Base-by-base conservation (phyloP, 2,329 filamentous ascomycete genomes). In the Fusarium sp. region DNA sequence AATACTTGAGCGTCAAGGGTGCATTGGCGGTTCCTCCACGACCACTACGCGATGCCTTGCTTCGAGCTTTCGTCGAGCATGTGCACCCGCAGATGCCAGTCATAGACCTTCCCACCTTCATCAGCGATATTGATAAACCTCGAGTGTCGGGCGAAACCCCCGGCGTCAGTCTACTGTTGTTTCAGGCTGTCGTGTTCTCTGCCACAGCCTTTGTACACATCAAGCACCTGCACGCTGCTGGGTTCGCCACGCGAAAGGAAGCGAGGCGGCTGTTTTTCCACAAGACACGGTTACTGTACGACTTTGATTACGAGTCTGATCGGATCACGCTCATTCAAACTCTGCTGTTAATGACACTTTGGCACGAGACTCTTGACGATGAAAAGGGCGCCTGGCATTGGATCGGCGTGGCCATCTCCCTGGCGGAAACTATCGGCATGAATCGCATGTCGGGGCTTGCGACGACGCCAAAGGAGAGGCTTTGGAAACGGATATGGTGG, bases 161-260 rank as follows among this genome's bases (percentile, higher is more conserved):
- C 31, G 31, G 31, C 31, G 83, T 64, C 12, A 56, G 42, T 7
- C 53, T 70, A 12, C 22, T 64, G 8, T 24, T 65, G 8, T 46
- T 55, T 10, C 53, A 51, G 38, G 64, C 58, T 24, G 51, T 62
- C 22, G 51, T 57, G 51, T 65, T 65, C 33, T 20, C 46, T 22
- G 42, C 51, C 14, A 42, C 57, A 17, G 27, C 40, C 8, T 64
- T 58, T 64, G 62, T 64, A 4, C 38, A 64, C 10, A 22, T 58
- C 20, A n/a, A 38, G 9, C 31, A n/a, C 7, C 38, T 64, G 38
- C 14, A 33, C 9, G 31, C 31, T 7, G 8, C 17, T 53, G 22
- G 36, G 31, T 33, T 33, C 31, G 31, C 31, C 9, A 33, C 31
- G 31, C 31, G 31, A 33, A 33, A 33, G 31, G 31, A 33, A 33